Evolutionary conservation across 2,329 filamentous ascomycete species (phyloP).

Genomic region (Ophiostoma perfectum): DNA sequence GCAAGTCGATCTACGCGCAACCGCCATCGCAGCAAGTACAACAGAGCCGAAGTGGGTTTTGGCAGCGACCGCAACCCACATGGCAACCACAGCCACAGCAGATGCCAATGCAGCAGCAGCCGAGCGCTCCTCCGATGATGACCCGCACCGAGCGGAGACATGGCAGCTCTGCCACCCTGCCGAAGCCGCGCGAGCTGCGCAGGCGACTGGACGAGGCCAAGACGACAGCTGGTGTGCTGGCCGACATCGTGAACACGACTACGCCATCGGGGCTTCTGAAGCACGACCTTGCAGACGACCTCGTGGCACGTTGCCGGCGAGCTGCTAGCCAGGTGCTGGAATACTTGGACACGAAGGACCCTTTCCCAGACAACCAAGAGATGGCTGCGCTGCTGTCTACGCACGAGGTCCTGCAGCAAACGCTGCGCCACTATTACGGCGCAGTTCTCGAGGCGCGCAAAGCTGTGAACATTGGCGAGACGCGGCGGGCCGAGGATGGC

Average conservation of each 20-base stretch:
- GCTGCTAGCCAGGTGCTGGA: slow-evolving; percentile 76
- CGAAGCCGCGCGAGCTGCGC: slow-evolving; percentile 69
- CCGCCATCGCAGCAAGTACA: slow-evolving; percentile 32
- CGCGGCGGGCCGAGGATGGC: slow-evolving; percentile 30
- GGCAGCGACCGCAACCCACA: background rate
- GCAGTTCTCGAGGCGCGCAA: slow-evolving; percentile 63
- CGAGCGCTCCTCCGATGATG: background rate
- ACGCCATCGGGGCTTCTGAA: slow-evolving; percentile 66
- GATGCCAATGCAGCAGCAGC: slow-evolving; percentile 17
- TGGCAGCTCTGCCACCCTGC: slow-evolving; percentile 46
- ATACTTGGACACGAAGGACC: slow-evolving; percentile 76
- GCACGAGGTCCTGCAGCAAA: slow-evolving; percentile 81
- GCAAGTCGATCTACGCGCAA: slow-evolving; percentile 44
- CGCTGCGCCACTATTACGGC: slow-evolving; percentile 78
- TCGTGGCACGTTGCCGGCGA: slow-evolving; percentile 75
- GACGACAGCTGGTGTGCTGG: slow-evolving; percentile 85
- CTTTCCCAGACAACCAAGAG: slow-evolving; percentile 83
- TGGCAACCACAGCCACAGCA: slow-evolving; percentile 6
- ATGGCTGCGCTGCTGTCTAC: slow-evolving; percentile 91
- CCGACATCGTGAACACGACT: slow-evolving; percentile 85
- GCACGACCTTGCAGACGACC: slow-evolving; percentile 91
- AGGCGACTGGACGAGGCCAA: slow-evolving; percentile 83
- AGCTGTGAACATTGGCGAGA: slow-evolving; percentile 41
- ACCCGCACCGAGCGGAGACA: slow-evolving; percentile 39
- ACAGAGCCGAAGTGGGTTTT: background rate